A percentile compares a stretch with the other conserved stretches of the same genome.
Conservation (phyloP, 768 basidiomycete species). For the Psilocybe cyanescens region DNA sequence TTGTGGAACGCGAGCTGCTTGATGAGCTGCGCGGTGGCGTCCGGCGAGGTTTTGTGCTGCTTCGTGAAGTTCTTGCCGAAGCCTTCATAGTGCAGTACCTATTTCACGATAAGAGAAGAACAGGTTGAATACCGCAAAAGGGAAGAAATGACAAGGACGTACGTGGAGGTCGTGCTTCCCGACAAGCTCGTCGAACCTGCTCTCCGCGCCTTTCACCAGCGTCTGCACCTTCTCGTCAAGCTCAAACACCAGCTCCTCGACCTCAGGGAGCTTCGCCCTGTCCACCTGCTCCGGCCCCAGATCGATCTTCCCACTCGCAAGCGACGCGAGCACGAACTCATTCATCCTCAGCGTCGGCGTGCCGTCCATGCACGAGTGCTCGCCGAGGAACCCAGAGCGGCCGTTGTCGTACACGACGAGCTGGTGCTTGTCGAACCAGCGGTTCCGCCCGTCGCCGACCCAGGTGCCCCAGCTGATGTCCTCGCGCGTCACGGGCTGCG, state of each 20-base stretch:
- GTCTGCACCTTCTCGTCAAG: constrained; percentile 56
- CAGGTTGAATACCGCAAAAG: background rate
- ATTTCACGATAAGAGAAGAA: background rate
- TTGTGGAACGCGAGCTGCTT: constrained; percentile 97
- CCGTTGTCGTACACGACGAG: constrained; percentile 94
- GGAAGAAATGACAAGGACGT: background rate
- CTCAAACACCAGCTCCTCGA: constrained; percentile 73
- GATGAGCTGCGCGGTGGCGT: constrained; percentile 94
- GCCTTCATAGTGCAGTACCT: constrained; percentile 83
- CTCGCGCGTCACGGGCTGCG: constrained; percentile 78
- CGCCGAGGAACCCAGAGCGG: constrained; percentile 90
- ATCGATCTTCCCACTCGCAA: constrained; percentile 75
- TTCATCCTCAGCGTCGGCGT: constrained; percentile 95
- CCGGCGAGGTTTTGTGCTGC: constrained; percentile 80
- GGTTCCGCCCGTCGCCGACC: constrained; percentile 88
- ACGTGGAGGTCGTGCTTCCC: constrained; percentile 80
- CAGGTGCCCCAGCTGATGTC: constrained; percentile 82
- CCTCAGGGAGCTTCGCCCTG: constrained; percentile 50
- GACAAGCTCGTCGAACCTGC: constrained; percentile 77
- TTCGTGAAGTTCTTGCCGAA: constrained; percentile 92
- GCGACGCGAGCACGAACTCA: constrained; percentile 85
- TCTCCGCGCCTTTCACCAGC: constrained; percentile 61
- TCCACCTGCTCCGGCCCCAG: constrained; percentile 53
- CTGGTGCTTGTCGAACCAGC: constrained; percentile 98
- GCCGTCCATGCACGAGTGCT: constrained; percentile 91